Base-by-base conservation (phyloP, 208 protist species). In the Trypanosoma platydactyli region DNA sequence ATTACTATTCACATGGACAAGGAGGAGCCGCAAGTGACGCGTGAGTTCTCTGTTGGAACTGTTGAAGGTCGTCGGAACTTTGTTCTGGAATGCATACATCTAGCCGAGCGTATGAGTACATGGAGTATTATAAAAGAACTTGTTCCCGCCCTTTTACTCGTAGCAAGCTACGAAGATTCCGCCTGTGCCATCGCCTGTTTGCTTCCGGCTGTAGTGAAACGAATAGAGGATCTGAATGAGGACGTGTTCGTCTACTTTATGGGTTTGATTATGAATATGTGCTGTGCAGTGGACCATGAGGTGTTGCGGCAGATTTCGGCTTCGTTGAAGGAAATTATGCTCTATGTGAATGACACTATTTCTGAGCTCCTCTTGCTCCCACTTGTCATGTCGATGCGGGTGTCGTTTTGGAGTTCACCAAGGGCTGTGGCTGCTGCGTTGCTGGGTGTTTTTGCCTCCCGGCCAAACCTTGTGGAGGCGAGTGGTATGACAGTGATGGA, bases 231-330 rank as follows among this genome's bases (percentile, higher is more conserved):
- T 5, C 60, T 67, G 35, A 66, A 65, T 5, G 77, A 76, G 20
- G 66, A 75, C 42, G 68, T 76, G 38, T 70, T 92, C 54, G 68
- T 71, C 6, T 76, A 82, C 73, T 86, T 92, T 71, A 76, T 89
- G 59, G 82, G 82, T 9, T 80, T 92, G 64, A 86, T 92, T 68
- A 87, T 89, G 83, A 70, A 79, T 64, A 70, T 92, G 27, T 80
- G 80, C 71, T 89, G 77, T 57, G 70, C 71, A 4, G 76, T 82
- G 20, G 82, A 92, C 74, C 71, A 68, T 45, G 60, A 49, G 13
- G 82, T 87, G 3, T 60, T 86, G 25, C 56, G 64, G 25, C 76
- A 69, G 13, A 73, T 88, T 7, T 74, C 81, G 18, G 30, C 64
- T 0, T 63, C 81, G 5, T 56, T 92, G 48, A 51, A 72, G 65